A percentile compares a stretch with the other conserved stretches of the same genome.
phyloP scores from a whole-genome alignment of 1,139 yeast species.

The Yamadazyma diospyri region DNA sequence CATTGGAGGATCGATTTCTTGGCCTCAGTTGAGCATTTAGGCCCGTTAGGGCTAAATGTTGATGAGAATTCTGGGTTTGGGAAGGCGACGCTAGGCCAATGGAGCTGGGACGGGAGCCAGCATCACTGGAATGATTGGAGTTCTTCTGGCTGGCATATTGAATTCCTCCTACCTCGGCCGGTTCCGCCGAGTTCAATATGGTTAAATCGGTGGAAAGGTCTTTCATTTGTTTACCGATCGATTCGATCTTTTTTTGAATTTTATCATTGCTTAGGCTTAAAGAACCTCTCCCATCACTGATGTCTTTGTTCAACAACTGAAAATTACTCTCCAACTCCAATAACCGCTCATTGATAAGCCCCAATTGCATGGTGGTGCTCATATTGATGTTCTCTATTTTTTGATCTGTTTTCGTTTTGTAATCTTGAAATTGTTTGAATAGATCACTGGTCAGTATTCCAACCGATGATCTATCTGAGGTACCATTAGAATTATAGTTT shows the following conservation, averaged over 20 bases:
- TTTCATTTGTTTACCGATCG: constrained; percentile 17
- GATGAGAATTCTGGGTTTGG: too few relatives aligned
- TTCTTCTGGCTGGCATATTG: too few relatives aligned
- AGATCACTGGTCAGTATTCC: constrained; percentile 5
- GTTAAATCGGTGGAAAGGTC: constrained; percentile 16
- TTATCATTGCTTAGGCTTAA: constrained; percentile 7
- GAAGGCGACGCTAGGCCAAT: background rate
- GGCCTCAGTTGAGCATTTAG: too few relatives aligned
- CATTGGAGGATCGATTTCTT: too few relatives aligned
- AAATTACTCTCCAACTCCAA: constrained; percentile 14
- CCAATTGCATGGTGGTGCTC: constrained; percentile 22
- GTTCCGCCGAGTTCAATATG: constrained; percentile 13
- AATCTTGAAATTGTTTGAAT: constrained; percentile 17
- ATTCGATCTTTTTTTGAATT: constrained; percentile 13
- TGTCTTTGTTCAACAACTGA: constrained; percentile 5
- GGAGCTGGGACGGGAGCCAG: background rate
- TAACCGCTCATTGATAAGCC: constrained; percentile 23
- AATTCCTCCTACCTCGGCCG: too few relatives aligned
- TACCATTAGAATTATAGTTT: constrained; percentile 1
- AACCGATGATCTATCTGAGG: background rate
- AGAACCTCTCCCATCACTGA: constrained; percentile 2
- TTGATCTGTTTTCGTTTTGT: constrained; percentile 20
- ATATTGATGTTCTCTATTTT: constrained; percentile 18
- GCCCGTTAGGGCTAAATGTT: too few relatives aligned
- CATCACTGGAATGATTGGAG: background rate